Conservation (phyloP, 257 asterid genomes). For the Fraxinus cuspidata region DNA sequence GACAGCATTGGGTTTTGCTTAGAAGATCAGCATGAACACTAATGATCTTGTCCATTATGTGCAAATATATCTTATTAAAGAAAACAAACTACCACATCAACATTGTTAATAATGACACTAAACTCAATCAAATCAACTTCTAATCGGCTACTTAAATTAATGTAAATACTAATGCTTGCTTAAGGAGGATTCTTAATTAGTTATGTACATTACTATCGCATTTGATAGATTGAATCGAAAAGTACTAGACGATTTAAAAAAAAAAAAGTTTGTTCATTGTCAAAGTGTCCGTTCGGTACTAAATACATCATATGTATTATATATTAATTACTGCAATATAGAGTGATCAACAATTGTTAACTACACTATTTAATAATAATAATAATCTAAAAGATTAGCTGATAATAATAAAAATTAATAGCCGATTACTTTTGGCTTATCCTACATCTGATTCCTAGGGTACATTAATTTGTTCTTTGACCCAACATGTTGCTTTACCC, state of each 20-base stretch:
- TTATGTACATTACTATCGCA: background rate
- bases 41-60: background rate
- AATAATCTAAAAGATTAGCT: background rate
- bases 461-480: background rate
- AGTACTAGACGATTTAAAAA: background rate
- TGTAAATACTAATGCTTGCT: background rate
- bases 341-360: too few relatives aligned
- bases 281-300: too few relatives aligned
- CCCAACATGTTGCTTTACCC: background rate
- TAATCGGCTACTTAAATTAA: background rate
- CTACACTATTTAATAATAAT: background rate
- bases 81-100: background rate
- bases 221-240: background rate
- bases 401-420: background rate
- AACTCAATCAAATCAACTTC: background rate
- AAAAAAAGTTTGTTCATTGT: background rate
- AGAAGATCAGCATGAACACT: background rate
- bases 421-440: conserved; percentile 4
- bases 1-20: background rate
- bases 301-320: too few relatives aligned
- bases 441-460: background rate
- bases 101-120: background rate
- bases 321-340: background rate
- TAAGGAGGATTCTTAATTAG: background rate
- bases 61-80: conserved; percentile 1